Conservation (phyloP, 208 protist species). For the Leishmania major region DNA sequence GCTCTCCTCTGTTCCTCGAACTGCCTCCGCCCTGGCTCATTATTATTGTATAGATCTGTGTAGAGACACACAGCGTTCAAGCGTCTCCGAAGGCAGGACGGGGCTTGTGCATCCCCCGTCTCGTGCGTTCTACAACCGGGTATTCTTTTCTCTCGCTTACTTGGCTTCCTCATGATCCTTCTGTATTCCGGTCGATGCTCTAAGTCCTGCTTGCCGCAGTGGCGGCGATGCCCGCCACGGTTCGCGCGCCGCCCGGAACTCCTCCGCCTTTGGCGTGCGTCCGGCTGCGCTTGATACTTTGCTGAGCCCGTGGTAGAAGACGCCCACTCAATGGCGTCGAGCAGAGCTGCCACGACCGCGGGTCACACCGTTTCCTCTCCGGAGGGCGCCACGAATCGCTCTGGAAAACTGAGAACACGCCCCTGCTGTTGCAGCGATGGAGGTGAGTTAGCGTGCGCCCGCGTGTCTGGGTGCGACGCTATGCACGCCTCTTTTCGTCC, state of each 20-base stretch:
- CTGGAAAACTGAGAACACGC: neutral
- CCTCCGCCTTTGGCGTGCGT: neutral
- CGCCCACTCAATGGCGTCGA: neutral
- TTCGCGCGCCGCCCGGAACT: neutral
- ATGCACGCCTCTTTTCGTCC: neutral
- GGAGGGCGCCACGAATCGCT: neutral
- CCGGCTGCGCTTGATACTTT: neutral
- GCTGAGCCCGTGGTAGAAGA: neutral
- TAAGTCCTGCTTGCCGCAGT: neutral
- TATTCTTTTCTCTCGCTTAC: neutral
- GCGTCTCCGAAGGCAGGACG: neutral
- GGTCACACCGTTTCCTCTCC: neutral
- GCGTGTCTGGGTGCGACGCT: neutral
- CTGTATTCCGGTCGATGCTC: neutral
- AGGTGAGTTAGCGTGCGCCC: neutral
- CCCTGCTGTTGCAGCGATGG: neutral
- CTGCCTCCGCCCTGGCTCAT: neutral
- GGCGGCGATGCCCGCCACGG: neutral
- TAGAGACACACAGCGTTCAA: neutral
- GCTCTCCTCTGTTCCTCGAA: neutral
- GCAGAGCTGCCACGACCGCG: neutral
- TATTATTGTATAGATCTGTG: neutral
- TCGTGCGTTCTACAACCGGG: neutral
- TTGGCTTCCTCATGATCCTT: neutral
- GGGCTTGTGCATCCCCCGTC: neutral